Conservation (phyloP, 768 basidiomycete species). For the Lentinula lateritia region DNA sequence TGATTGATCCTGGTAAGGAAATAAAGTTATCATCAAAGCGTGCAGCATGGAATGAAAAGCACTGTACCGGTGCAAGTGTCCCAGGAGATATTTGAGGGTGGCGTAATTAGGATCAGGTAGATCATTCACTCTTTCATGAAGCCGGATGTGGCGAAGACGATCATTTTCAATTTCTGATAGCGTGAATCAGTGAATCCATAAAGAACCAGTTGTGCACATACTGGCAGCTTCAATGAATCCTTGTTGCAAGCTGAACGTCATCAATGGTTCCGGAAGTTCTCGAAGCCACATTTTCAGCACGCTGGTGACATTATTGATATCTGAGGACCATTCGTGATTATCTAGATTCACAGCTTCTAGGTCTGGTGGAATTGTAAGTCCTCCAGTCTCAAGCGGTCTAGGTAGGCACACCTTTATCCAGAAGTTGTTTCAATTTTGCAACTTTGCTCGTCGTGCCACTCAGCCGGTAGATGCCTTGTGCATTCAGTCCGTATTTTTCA, state of each 20-base stretch:
- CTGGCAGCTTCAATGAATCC: constrained; percentile 95
- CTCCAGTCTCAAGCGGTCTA: background rate
- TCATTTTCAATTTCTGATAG: constrained; percentile 84
- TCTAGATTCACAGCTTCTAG: constrained; percentile 84
- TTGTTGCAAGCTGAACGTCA: constrained; percentile 80
- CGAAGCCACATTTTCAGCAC: constrained; percentile 94
- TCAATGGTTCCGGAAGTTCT: constrained; percentile 89
- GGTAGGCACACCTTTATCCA: constrained; percentile 69
- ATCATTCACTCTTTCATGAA: constrained; percentile 97
- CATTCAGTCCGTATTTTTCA: constrained; percentile 79
- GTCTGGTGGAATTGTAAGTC: constrained; percentile 36
- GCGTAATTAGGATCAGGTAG: constrained; percentile 99
- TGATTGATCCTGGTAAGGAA: constrained; percentile 57
- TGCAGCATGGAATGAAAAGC: background rate
- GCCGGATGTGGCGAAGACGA: constrained; percentile 86
- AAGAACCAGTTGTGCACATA: constrained; percentile 33
- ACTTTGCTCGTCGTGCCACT: constrained; percentile 90
- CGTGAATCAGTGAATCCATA: background rate
- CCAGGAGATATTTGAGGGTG: constrained; percentile 91
- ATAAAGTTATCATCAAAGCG: constrained; percentile 1
- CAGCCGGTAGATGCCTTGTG: constrained; percentile 89
- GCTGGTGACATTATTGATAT: constrained; percentile 95
- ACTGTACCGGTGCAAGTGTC: constrained; percentile 79
- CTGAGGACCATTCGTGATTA: constrained; percentile 83
- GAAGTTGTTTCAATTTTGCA: constrained; percentile 67